phyloP scores from a whole-genome alignment of 129 eudicot species.

The Saussurea involucrata region DNA sequence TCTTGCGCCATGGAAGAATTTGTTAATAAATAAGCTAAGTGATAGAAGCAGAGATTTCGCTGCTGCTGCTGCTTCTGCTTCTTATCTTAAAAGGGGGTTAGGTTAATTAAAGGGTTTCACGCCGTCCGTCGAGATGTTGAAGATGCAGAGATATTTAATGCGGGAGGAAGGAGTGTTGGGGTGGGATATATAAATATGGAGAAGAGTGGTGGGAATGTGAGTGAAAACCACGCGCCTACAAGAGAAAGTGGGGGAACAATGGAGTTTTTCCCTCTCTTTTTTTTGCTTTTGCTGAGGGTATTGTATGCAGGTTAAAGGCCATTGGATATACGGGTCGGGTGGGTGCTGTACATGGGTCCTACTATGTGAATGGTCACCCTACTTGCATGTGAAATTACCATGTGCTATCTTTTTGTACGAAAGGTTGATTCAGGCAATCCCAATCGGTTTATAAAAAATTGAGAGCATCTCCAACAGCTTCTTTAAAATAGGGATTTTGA shows the following conservation, averaged over 20 bases:
- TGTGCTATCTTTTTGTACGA: not conserved
- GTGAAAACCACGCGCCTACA: conserved; percentile 15
- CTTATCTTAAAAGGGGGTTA: conserved; percentile 25
- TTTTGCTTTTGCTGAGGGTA: conserved; percentile 28
- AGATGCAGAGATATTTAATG: conserved; percentile 31
- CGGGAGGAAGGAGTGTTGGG: conserved; percentile 30
- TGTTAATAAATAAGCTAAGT: not conserved
- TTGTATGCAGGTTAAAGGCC: conserved; percentile 25
- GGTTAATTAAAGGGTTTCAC: conserved; percentile 25
- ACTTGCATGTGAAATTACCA: conserved; percentile 53
- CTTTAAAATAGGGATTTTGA: too few relatives aligned
- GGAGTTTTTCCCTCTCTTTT: not conserved
- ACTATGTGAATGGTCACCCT: conserved; percentile 42
- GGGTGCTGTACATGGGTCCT: conserved; percentile 34
- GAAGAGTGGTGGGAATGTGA: conserved; percentile 19
- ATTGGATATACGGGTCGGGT: conserved; percentile 35
- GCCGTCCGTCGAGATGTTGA: conserved; percentile 21
- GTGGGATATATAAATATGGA: conserved; percentile 22
- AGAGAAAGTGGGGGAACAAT: conserved; percentile 16
- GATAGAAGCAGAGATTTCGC: not conserved
- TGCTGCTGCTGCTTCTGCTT: conserved; percentile 36
- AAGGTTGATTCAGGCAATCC: too few relatives aligned
- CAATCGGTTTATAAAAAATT: too few relatives aligned
- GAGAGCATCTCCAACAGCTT: too few relatives aligned
- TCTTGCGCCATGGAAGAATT: conserved; percentile 50